A percentile compares a stretch with the other conserved stretches of the same genome.
These are phyloP conservation scores for Malassezia furfur DNA, from an alignment of 1,284 basidiomycete genomes.

Conservation along the genomic window DNA sequence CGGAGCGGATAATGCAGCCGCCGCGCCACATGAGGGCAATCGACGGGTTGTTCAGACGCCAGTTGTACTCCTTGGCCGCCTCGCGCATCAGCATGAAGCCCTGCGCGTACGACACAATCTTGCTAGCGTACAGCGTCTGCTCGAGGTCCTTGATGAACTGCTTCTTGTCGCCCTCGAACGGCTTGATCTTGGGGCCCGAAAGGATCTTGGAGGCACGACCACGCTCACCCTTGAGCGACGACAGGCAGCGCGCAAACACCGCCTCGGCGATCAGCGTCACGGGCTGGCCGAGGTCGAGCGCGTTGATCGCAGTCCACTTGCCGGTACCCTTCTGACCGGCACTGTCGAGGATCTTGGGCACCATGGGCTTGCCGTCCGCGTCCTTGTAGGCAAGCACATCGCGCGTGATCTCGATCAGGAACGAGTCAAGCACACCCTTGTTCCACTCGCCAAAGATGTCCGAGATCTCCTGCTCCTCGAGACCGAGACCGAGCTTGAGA, in stretches of 20 bases:
- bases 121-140: slow-evolving; percentile 96
- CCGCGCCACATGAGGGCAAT: slow-evolving; percentile 99
- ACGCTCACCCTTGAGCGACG: slow-evolving; percentile 95
- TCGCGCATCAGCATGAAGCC: slow-evolving; percentile 99
- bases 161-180: slow-evolving; percentile 95
- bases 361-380: slow-evolving; percentile 78
- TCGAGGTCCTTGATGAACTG: slow-evolving; percentile 98
- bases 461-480: slow-evolving; percentile 50
- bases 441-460: slow-evolving; percentile 64
- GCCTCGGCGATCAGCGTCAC: slow-evolving; percentile 99
- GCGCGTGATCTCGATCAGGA: slow-evolving; percentile 80
- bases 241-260: slow-evolving; percentile 96
- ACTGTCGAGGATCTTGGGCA: slow-evolving; percentile 71
- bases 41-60: slow-evolving; percentile 66
- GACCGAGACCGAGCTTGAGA: slow-evolving; percentile 86
- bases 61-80: slow-evolving; percentile 81
- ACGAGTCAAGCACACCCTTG: slow-evolving; percentile 96
- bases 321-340: slow-evolving; percentile 99
- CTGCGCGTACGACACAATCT: slow-evolving; percentile 79
- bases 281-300: slow-evolving; percentile 77
- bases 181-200: slow-evolving; percentile 75
- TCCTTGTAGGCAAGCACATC: slow-evolving; percentile 59
- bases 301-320: slow-evolving; percentile 98
- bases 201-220: slow-evolving; percentile 82
- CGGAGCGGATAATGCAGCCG: slow-evolving; percentile 81